Conservation (phyloP, 2,329 filamentous ascomycete genomes). For the Aureobasidium mangrovei region DNA sequence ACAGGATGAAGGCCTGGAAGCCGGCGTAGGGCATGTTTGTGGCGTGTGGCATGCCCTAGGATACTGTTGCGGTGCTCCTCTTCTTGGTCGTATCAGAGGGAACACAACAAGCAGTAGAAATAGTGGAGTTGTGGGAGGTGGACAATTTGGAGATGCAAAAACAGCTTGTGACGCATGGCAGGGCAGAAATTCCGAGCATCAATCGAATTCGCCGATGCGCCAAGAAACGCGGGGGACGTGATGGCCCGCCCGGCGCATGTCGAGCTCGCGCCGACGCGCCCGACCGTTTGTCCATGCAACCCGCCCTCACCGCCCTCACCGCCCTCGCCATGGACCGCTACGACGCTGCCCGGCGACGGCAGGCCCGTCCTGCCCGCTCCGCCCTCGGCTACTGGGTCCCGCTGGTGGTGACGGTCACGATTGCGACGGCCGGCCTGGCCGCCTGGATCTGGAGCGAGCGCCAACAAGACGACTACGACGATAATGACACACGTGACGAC, state of each 20-base stretch:
- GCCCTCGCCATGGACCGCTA: slow-evolving; percentile 6
- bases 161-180: slow-evolving; percentile 4
- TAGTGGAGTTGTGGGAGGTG: too few relatives aligned
- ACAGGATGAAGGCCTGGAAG: slow-evolving; percentile 75
- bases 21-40: slow-evolving; percentile 60
- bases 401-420: slow-evolving; percentile 73
- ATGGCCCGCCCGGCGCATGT: not conserved
- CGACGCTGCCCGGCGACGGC: slow-evolving; percentile 41
- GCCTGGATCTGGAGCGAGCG: slow-evolving; percentile 94
- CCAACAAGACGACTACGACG: slow-evolving; percentile 61
- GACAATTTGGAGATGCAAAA: too few relatives aligned
- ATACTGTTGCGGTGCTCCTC: not conserved
- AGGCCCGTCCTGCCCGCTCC: slow-evolving; percentile 41
- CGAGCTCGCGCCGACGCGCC: too few relatives aligned
- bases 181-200: slow-evolving; percentile 2
- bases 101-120: too few relatives aligned
- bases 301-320: not conserved
- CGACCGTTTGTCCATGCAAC: not conserved
- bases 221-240: not conserved
- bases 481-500: slow-evolving; percentile 48
- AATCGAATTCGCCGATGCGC: not conserved
- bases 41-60: slow-evolving; percentile 60
- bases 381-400: slow-evolving; percentile 82
- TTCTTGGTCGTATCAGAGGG: not conserved
- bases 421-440: slow-evolving; percentile 76